Conservation (phyloP, 2,329 filamentous ascomycete genomes). For the Pseudocercospora macadamiae region DNA sequence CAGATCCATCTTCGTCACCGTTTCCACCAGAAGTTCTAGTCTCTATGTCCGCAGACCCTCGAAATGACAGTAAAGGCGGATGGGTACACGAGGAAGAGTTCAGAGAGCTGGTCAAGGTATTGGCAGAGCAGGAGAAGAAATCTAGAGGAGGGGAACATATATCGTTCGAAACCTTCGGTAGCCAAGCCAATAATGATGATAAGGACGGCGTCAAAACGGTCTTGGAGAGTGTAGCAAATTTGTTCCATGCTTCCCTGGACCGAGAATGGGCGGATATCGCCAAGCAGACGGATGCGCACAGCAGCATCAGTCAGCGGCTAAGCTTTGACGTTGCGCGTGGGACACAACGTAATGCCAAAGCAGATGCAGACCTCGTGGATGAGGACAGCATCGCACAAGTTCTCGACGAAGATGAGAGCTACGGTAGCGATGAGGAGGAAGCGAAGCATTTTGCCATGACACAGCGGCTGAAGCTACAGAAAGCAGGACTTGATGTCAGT, state of each 20-base stretch:
- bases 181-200: constrained; percentile 53
- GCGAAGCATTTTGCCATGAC: constrained; percentile 38
- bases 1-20: constrained; percentile 68
- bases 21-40: constrained; percentile 81
- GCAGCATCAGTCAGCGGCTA: constrained; percentile 2
- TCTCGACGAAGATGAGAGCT: constrained; percentile 44
- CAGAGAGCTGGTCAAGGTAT: constrained; percentile 62
- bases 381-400: constrained; percentile 61
- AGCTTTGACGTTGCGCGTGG: background rate
- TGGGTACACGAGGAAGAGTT: constrained; percentile 96
- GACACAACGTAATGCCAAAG: constrained; percentile 11
- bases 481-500: constrained; percentile 23
- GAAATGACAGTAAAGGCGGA: constrained; percentile 70
- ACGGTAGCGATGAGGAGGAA: constrained; percentile 48
- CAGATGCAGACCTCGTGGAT: constrained; percentile 61
- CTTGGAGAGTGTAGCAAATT: constrained; percentile 81
- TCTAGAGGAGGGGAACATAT: constrained; percentile 48
- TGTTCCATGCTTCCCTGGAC: constrained; percentile 64
- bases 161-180: constrained; percentile 69
- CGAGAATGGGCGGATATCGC: constrained; percentile 15
- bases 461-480: constrained; percentile 32
- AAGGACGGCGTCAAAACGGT: constrained; percentile 68
- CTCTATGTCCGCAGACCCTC: constrained; percentile 83
- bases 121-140: constrained; percentile 67
- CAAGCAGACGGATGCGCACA: constrained; percentile 12